Conservation (phyloP, 352 stramenopile species). For the Globisporangium uncinulatum region DNA sequence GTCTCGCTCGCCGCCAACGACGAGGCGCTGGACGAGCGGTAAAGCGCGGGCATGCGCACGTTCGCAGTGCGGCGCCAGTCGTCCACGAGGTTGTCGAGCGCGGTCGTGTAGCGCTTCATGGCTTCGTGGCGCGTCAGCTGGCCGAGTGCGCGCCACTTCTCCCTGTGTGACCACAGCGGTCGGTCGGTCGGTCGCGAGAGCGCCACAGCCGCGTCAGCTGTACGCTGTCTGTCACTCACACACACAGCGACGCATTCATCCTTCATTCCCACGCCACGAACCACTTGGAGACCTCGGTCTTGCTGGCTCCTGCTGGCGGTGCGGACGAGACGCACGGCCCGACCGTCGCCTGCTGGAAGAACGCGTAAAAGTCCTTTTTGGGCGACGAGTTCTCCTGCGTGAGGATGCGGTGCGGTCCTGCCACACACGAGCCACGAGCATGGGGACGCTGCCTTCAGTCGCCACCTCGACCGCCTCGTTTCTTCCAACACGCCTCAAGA, state of each 20-base stretch:
- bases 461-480: not conserved
- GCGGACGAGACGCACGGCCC: slow-evolving; percentile 39
- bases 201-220: not conserved
- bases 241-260: not conserved
- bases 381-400: slow-evolving; percentile 62
- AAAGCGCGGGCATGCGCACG: slow-evolving; percentile 18
- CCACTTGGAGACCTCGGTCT: slow-evolving; percentile 55
- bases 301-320: slow-evolving; percentile 29
- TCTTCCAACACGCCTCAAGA: not conserved
- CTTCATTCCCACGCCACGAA: slow-evolving; percentile 6
- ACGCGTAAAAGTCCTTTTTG: slow-evolving; percentile 78
- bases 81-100: slow-evolving; percentile 76
- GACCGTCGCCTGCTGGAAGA: slow-evolving; percentile 68
- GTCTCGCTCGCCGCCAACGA: slow-evolving; percentile 6
- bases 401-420: slow-evolving; percentile 68
- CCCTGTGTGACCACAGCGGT: slow-evolving; percentile 11
- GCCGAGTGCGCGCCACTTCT: slow-evolving; percentile 74
- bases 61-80: slow-evolving; percentile 67
- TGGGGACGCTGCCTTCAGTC: not conserved
- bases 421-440: not conserved
- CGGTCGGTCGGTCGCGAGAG: not conserved
- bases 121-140: slow-evolving; percentile 63
- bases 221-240: not conserved
- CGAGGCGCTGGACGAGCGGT: slow-evolving; percentile 10
- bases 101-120: slow-evolving; percentile 74